Base-by-base conservation (phyloP, 2,329 filamentous ascomycete species). In the Botrytis pseudocinerea region DNA sequence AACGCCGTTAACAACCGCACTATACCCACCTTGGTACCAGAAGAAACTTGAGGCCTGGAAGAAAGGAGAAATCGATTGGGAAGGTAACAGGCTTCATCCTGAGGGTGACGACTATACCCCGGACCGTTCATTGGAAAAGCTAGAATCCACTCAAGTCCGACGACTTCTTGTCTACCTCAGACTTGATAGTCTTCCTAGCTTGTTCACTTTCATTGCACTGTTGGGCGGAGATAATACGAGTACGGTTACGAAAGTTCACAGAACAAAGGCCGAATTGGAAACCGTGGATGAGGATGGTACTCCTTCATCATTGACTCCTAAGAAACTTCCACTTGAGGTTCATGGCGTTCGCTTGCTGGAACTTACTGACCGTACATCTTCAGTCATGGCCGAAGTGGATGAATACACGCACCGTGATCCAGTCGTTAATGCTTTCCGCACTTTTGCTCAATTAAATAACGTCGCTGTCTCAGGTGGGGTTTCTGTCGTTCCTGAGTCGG, bases 61-160 rank as follows among this genome's bases (percentile, higher is more conserved):
- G 78, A 89, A 91, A 16, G 94, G 94, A 18, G 93, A 98, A 80
- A 97, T 97, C 72, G 93, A 98, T 81, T 97, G 95, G 94, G 92
- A 93, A 74, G 91, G 86, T 6, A 91, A 82, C 81, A 82, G 46
- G 83, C 84, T 76, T 81, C 48, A 68, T 78, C 54, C 80, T 79
- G 73, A 83, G 7, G 63, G 82, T 73, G 78, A 81, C 22, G 83
- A 82, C 69, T 82, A 82, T 25, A 81, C 66, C 42, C 69, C 70
- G 28, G 75, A 77, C 48, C 57, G 16, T n/a, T 75, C 77, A 2
- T 82, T 84, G 71, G 84, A 87, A 59, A 89, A 90, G 76, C 77
- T 87, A 7, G 84, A 86, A 35, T 81, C 79, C 1, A 81, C 81
- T 32, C 85, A 86, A 75, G 84, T 95, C 63, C 88, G 87, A 65